Conservation (phyloP, 768 basidiomycete genomes). For the Bullera alba region DNA sequence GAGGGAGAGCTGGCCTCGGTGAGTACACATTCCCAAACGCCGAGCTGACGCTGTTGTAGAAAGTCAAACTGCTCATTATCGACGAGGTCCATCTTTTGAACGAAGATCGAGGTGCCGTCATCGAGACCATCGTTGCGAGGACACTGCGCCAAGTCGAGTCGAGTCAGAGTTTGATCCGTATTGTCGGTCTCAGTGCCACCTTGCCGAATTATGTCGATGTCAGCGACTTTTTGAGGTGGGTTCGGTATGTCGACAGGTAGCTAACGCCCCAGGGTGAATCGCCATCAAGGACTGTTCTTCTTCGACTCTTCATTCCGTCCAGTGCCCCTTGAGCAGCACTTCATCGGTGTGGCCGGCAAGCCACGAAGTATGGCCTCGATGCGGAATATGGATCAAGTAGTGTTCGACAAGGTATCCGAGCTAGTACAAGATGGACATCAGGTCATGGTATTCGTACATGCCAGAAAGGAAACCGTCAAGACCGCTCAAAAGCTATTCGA, state of each 20-base stretch:
- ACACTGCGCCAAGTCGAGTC: conserved; percentile 95
- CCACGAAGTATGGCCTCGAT: conserved; percentile 63
- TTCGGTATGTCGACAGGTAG: neutral
- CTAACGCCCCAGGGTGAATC: conserved; percentile 65
- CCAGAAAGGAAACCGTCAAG: conserved; percentile 95
- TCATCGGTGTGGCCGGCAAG: conserved; percentile 87
- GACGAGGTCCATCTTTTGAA: conserved; percentile 96
- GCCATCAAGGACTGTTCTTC: conserved; percentile 81
- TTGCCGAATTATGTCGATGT: conserved; percentile 96
- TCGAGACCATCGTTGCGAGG: conserved; percentile 94
- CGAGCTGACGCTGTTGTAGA: conserved; percentile 50
- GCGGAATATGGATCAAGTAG: conserved; percentile 78
- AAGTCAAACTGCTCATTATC: conserved; percentile 86
- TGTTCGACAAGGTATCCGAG: conserved; percentile 82
- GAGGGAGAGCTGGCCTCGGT: conserved; percentile 95
- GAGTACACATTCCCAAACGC: conserved; percentile 31
- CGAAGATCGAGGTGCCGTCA: conserved; percentile 95
- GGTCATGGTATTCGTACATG: conserved; percentile 99
- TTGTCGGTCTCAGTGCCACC: conserved; percentile 88
- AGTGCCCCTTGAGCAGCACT: conserved; percentile 93
- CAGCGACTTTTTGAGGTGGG: conserved; percentile 80
- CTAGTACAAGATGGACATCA: conserved; percentile 89
- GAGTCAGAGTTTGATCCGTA: conserved; percentile 88
- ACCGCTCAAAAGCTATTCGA: conserved; percentile 75
- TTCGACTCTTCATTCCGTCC: conserved; percentile 97